Conservation (phyloP, 2,329 filamentous ascomycete genomes). For the Aspergillus brunneoviolaceus region DNA sequence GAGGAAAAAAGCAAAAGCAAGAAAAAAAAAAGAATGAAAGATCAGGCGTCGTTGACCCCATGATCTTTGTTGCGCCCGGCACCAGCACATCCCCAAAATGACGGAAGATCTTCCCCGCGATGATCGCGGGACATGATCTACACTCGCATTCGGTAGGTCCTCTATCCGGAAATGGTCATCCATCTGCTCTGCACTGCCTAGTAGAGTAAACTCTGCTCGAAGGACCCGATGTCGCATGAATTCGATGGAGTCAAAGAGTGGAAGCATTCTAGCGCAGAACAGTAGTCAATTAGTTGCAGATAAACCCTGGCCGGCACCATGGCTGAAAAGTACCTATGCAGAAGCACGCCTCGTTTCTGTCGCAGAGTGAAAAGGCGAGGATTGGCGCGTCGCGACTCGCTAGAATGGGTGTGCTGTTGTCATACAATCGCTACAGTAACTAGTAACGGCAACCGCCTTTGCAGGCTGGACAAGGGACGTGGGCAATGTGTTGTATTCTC, state of each 20-base stretch:
- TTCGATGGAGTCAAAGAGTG: not conserved
- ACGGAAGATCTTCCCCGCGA: slow-evolving; percentile 22
- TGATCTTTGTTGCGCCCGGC: not conserved
- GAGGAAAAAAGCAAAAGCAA: no score
- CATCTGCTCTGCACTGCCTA: not conserved
- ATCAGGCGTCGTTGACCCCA: not conserved
- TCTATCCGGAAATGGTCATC: slow-evolving; percentile 2
- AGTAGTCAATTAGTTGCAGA: slow-evolving; percentile 4
- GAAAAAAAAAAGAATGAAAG: no score
- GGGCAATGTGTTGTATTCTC: not conserved
- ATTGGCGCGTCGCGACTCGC: not conserved
- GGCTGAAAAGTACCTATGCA: not conserved
- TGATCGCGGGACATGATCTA: slow-evolving; percentile 15
- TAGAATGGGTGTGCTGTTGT: not conserved
- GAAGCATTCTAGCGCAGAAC: slow-evolving; percentile 4
- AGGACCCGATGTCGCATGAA: not conserved
- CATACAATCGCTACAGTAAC: slow-evolving; percentile 1
- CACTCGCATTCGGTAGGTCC: slow-evolving; percentile 7
- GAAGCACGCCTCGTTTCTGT: not conserved
- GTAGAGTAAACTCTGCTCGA: not conserved
- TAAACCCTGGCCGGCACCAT: not conserved
- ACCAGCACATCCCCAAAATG: not conserved
- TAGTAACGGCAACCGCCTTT: not conserved
- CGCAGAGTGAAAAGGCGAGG: not conserved
- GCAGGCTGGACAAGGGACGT: not conserved